Evolutionary conservation across 345 rosid species (phyloP), one percentile per base, ranked within the genome.

Genomic region (Brassica incana): DNA sequence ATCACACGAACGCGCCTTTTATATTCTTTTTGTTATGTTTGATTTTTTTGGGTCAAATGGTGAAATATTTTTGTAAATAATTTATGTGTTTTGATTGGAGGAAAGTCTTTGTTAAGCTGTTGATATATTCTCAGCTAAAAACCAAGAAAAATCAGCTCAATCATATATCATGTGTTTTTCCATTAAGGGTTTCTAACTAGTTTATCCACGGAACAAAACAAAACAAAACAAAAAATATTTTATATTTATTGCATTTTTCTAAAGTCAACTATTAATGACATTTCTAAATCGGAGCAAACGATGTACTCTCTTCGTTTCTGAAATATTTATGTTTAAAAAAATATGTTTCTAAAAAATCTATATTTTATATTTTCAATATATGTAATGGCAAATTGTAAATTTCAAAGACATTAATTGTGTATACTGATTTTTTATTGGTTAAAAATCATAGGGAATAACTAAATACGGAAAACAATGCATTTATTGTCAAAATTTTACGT

Each of bases 1-100:
- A 33, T 79, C 58, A 68, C 65, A 79, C 58, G 58, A 50, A 50
- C 82, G 71, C 66, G 78, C 35, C 12, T 68, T 68, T n/a, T n/a
- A n/a, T 64, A 64, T 40, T 36, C 2, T 18, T 36, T 33, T 65
- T 2, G 29, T 15, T 65, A n/a, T 35, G 29, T 16, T 65, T 35
- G 40, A 50, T 15, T 65, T 9, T 65, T 20, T 36, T 35, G 6
- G 69, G 69, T 65, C 69, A 35, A 65, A 4, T 65, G 27, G 50
- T 66, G 36, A 33, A 52, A 9, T 30, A 12, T 11, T 25, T 15
- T 74, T 32, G 10, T 7, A 32, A 52, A 29, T 4, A 7, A 12
- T 18, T 64, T 5, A n/a, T 65, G 54, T 23, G 65, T 14, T 36
- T 40, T 40, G 40, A 67, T 67, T 56, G 30, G 18, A 38, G n/a